These are phyloP conservation scores for Cercospora sp. DNA, from an alignment of 2,329 filamentous ascomycete genomes.

Conservation along the genomic window DNA sequence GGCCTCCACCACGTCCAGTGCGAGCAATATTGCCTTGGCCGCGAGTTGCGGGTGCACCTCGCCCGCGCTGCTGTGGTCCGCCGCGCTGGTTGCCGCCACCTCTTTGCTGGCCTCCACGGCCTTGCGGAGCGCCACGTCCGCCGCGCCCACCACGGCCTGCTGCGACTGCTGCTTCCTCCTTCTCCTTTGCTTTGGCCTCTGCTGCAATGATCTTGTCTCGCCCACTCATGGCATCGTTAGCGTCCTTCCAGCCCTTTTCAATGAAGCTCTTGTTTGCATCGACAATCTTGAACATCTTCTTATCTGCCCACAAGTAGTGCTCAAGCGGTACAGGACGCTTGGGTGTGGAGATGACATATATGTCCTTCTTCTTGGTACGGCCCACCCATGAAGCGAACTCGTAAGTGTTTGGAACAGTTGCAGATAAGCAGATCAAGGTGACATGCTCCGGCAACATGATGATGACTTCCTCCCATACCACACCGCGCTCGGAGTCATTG, in stretches of 20 bases:
- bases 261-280: constrained; percentile 88
- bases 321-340: constrained; percentile 94
- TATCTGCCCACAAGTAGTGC: constrained; percentile 92
- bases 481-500: constrained; percentile 90
- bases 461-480: constrained; percentile 99
- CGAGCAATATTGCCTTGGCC: constrained; percentile 84
- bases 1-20: constrained; percentile 78
- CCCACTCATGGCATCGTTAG: constrained; percentile 77
- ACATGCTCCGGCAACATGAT: constrained; percentile 99
- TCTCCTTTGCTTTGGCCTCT: constrained; percentile 51
- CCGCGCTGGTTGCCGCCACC: constrained; percentile 49
- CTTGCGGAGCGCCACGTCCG: constrained; percentile 51
- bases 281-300: constrained; percentile 91
- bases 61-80: constrained; percentile 54
- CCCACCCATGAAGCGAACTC: constrained; percentile 99
- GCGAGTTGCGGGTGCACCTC: constrained; percentile 56
- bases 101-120: constrained; percentile 55
- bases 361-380: constrained; percentile 96
- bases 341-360: constrained; percentile 96
- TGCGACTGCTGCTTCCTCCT: constrained; percentile 47
- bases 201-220: constrained; percentile 70
- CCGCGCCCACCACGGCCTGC: constrained; percentile 55
- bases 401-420: constrained; percentile 94
- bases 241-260: constrained; percentile 92
- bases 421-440: constrained; percentile 89